phyloP scores from a whole-genome alignment of 2,329 filamentous ascomycete species.

The Diaporthe vaccinii region DNA sequence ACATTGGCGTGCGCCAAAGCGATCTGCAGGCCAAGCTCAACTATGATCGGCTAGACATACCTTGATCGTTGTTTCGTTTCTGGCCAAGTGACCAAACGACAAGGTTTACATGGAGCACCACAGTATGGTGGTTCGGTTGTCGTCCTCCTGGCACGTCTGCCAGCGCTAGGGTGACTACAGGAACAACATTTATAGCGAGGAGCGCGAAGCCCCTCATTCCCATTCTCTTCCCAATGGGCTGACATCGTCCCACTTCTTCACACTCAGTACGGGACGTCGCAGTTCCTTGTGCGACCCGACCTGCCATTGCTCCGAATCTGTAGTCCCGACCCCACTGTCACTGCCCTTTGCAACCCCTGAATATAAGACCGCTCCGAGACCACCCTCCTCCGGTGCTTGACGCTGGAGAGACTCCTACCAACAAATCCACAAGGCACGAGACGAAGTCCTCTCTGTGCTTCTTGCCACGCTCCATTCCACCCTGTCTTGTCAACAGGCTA shows the following conservation, averaged over 20 bases:
- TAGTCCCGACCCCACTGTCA: not conserved
- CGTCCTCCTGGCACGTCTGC: constrained; percentile 16
- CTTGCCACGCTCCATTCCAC: not conserved
- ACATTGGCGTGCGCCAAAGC: constrained; percentile 12
- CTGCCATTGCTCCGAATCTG: not conserved
- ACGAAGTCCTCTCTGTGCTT: not conserved
- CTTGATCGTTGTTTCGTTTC: constrained; percentile 34
- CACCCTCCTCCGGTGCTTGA: not conserved
- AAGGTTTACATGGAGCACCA: constrained; percentile 25
- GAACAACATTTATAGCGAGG: constrained; percentile 26
- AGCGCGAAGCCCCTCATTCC: constrained; percentile 22
- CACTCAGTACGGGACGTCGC: constrained; percentile 21
- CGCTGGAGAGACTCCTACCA: not conserved
- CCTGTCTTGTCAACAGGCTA: not conserved
- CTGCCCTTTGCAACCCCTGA: not conserved
- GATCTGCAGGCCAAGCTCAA: constrained; percentile 39
- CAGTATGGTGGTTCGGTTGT: constrained; percentile 21
- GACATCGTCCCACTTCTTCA: constrained; percentile 38
- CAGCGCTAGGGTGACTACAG: constrained; percentile 21
- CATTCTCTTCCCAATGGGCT: constrained; percentile 23
- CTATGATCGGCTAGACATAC: constrained; percentile 20
- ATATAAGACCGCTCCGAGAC: not conserved
- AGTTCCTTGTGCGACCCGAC: constrained; percentile 31
- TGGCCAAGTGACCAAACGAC: constrained; percentile 10
- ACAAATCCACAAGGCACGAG: not conserved